These are phyloP conservation scores for Leptomonas pyrrhocoris DNA, from an alignment of 208 protist species.

Conservation along the genomic window DNA sequence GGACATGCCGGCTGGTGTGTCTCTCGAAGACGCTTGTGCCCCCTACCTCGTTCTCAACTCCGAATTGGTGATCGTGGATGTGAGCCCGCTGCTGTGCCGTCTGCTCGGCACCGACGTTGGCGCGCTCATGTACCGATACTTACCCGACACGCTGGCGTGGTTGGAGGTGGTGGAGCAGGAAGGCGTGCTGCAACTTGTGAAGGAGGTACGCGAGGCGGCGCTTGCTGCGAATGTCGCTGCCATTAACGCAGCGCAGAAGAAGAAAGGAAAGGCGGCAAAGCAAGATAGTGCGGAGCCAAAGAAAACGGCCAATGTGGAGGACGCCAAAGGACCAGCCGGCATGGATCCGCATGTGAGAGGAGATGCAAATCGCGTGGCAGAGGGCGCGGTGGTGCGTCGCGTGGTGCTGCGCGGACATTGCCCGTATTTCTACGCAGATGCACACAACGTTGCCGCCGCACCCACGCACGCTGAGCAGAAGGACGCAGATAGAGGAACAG, in stretches of 20 bases:
- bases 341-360: background rate
- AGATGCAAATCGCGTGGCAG: background rate
- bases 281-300: background rate
- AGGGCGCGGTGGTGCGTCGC: slow-evolving; percentile 35
- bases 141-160: slow-evolving; percentile 46
- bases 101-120: slow-evolving; percentile 44
- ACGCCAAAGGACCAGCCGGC: background rate
- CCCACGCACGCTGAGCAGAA: background rate
- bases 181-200: slow-evolving; percentile 9
- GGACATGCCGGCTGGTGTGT: background rate
- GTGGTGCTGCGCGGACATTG: slow-evolving; percentile 32
- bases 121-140: slow-evolving; percentile 36
- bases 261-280: background rate
- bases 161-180: slow-evolving; percentile 49
- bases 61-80: slow-evolving; percentile 50
- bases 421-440: slow-evolving; percentile 20
- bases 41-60: slow-evolving; percentile 47
- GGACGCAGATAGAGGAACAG: background rate
- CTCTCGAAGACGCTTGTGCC: slow-evolving; percentile 39
- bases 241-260: background rate
- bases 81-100: slow-evolving; percentile 47
- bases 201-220: background rate
- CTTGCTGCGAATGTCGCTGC: background rate
- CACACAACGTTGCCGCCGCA: background rate
- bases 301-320: background rate